Conservation (phyloP, 1,284 basidiomycete species). For the Tilletia walkeri region DNA sequence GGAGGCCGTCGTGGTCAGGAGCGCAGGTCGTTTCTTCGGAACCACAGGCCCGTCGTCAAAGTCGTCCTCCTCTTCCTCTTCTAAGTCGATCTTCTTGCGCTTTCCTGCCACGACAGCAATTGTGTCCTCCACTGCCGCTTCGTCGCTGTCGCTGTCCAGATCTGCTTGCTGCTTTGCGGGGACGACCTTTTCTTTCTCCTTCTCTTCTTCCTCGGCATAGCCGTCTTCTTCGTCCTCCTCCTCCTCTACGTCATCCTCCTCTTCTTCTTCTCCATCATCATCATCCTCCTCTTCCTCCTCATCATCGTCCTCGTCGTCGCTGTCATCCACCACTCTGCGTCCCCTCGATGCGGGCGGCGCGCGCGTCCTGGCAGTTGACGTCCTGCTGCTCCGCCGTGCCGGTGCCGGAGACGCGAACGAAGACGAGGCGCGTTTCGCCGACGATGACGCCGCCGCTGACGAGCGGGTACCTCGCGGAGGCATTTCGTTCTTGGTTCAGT, state of each 20-base stretch:
- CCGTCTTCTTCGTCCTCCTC: slow-evolving; percentile 17
- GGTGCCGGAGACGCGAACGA: too few species aligned
- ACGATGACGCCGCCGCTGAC: too few species aligned
- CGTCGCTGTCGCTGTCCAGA: slow-evolving; percentile 17
- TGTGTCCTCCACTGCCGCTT: slow-evolving; percentile 19
- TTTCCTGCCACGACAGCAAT: slow-evolving; percentile 2
- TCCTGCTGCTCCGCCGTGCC: too few species aligned
- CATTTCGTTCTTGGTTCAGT: background rate
- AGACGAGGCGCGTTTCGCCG: too few species aligned
- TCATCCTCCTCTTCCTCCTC: slow-evolving; percentile 25
- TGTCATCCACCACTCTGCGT: slow-evolving; percentile 16
- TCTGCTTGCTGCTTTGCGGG: background rate
- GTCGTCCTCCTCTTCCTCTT: slow-evolving; percentile 15
- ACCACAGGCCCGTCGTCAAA: slow-evolving; percentile 11
- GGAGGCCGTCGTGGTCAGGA: slow-evolving; percentile 22
- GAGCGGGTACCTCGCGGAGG: background rate
- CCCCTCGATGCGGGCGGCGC: slow-evolving; percentile 17
- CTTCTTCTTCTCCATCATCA: slow-evolving; percentile 14
- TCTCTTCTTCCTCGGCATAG: slow-evolving; percentile 22
- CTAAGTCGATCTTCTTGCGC: slow-evolving; percentile 21
- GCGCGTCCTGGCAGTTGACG: background rate
- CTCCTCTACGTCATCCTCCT: slow-evolving; percentile 19
- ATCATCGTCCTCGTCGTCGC: slow-evolving; percentile 18
- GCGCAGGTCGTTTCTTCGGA: background rate
- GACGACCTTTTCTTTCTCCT: slow-evolving; percentile 10